Evolutionary conservation across 176 grass and related monocot genomes (phyloP).

Genomic region (Phoenix dactylifera): DNA sequence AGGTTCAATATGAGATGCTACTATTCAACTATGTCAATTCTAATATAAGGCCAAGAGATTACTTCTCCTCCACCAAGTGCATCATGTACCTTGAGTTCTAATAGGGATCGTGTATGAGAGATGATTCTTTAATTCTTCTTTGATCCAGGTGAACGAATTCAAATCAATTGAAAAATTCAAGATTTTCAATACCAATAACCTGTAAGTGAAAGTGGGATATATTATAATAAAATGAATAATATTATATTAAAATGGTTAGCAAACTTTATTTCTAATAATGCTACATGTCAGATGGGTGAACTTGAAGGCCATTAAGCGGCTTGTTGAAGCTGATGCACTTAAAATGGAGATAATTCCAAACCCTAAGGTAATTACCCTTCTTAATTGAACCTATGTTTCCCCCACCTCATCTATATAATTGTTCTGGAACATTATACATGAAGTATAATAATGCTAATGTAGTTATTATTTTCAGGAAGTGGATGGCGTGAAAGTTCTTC

Average conservation of each 20-base stretch:
- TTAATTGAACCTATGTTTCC: not conserved
- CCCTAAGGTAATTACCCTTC: slow-evolving; percentile 44
- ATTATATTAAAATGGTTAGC: not conserved
- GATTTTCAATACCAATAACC: slow-evolving; percentile 98
- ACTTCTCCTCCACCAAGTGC: too few relatives aligned
- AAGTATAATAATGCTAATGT: slow-evolving; percentile 8
- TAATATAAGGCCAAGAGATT: too few relatives aligned
- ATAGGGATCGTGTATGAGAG: too few relatives aligned
- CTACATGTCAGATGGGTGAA: slow-evolving; percentile 64
- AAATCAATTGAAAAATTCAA: slow-evolving; percentile 99
- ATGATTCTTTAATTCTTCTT: slow-evolving; percentile 1
- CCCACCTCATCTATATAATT: not conserved
- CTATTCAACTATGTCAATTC: not conserved
- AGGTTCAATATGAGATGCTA: slow-evolving; percentile 14
- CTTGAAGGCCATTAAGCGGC: slow-evolving; percentile 83
- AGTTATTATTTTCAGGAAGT: slow-evolving; percentile 65
- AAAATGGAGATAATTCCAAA: slow-evolving; percentile 99
- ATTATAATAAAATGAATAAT: not conserved
- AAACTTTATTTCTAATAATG: not conserved
- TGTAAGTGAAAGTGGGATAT: slow-evolving; percentile 33
- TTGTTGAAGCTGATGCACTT: slow-evolving; percentile 79
- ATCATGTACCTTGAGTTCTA: too few relatives aligned
- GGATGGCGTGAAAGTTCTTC: slow-evolving; percentile 76
- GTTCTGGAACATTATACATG: not conserved
- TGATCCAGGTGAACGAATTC: slow-evolving; percentile 70